Evolutionary conservation across 1,139 yeast genomes (phyloP).

Genomic region (Wickerhamomyces sp.): DNA sequence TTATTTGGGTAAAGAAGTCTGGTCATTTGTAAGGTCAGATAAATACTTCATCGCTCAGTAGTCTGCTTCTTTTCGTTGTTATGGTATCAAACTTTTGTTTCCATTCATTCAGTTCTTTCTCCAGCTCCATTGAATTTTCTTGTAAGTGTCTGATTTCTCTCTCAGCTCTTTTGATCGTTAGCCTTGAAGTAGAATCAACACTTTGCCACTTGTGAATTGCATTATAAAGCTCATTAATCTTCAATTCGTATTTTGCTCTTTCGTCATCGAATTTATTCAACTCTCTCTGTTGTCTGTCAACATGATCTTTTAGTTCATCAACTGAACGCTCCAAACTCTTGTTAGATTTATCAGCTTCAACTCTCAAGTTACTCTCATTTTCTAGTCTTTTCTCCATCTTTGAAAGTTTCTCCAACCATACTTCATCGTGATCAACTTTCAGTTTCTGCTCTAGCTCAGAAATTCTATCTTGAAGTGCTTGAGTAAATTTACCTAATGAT

Average conservation of each 20-base stretch:
- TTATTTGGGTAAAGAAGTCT: too few relatives aligned
- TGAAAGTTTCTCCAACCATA: constrained; percentile 31
- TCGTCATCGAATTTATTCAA: constrained; percentile 27
- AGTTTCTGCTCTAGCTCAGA: constrained; percentile 32
- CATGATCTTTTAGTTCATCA: constrained; percentile 26
- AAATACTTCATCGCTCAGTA: constrained; percentile 24
- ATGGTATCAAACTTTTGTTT: constrained; percentile 38
- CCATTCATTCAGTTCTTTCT: constrained; percentile 65
- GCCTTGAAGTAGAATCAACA: constrained; percentile 38
- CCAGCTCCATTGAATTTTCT: constrained; percentile 51
- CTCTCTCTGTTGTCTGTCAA: constrained; percentile 20
- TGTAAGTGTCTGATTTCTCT: constrained; percentile 49
- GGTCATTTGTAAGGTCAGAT: too few relatives aligned
- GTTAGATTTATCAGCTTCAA: constrained; percentile 30
- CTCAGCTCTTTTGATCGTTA: constrained; percentile 39
- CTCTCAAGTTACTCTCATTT: constrained; percentile 28
- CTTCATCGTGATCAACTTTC: constrained; percentile 36
- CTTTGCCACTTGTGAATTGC: constrained; percentile 37
- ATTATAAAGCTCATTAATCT: constrained; percentile 33
- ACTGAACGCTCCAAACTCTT: constrained; percentile 32
- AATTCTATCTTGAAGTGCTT: constrained; percentile 32
- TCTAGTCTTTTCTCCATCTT: constrained; percentile 29
- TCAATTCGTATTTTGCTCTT: constrained; percentile 28
- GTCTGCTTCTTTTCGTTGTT: constrained; percentile 18
- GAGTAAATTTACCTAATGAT: constrained; percentile 27